Evolutionary conservation across 352 stramenopile genomes (phyloP), one percentile per base, ranked within the genome.

Genomic region (Thalassiosira ordinaria): DNA sequence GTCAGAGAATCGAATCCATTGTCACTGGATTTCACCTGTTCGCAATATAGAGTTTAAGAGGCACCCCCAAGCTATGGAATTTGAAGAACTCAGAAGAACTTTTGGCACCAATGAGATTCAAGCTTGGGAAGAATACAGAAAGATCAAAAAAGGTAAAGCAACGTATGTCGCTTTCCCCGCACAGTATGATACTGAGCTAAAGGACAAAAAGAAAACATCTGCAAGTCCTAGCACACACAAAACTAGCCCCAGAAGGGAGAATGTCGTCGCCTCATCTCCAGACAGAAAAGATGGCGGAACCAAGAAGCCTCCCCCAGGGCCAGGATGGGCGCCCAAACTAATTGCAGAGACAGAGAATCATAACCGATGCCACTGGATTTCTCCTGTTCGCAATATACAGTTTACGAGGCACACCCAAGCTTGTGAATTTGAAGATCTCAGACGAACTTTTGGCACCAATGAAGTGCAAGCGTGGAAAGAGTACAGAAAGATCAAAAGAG

Each of bases 51-150:
- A 67, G 59, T 67, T 67, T 18, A 31, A 24, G 14, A 56, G 47
- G 9, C 20, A 33, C 29, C 22, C 27, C 9, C 1, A n/a, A 24
- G 59, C 59, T 9, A 56, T 37, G 22, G 27, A 22, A 20, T 67
- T 67, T 56, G 59, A 67, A 44, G 14, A 56, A 22, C 59, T 67
- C 0, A 55, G 39, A 27, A 24, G 1, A 27, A 0, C 37, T 11
- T 56, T 67, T 8, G 37, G 39, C 20, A 11, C 16, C 9, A 27
- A 67, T 26, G 59, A 67, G 24, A 20, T 29, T 3, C 18, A 67
- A 51, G 59, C 59, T 56, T 67, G 59, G 59, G 59, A n/a, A 29
- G 22, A 55, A 8, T 67, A 67, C 44, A 18, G 59, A 9, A 41
- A 31, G 24, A 44, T 41, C 13, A 67, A 24, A 14, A 26, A 13